Percentiles rank a stretch among this genome's conserved stretches.
phyloP scores from a whole-genome alignment of 768 basidiomycete species.

The Rickenella mellea region DNA sequence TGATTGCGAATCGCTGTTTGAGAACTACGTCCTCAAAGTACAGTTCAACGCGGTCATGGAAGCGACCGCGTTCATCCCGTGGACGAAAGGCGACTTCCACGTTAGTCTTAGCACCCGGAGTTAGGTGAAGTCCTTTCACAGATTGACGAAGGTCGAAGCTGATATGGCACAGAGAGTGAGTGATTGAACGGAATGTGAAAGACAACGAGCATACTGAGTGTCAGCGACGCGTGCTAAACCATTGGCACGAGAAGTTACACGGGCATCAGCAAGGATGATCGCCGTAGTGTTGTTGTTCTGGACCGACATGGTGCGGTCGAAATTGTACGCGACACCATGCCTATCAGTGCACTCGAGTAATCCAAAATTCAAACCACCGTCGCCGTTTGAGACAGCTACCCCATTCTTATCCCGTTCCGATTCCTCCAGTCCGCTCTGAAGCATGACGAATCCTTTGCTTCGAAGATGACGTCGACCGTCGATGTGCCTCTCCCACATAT shows the following conservation, averaged over 20 bases:
- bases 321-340: slow-evolving; percentile 5
- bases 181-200: slow-evolving; percentile 15
- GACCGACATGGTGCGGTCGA: slow-evolving; percentile 9
- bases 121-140: not conserved
- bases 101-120: not conserved
- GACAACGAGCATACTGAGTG: slow-evolving; percentile 8
- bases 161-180: slow-evolving; percentile 24
- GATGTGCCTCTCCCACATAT: too few relatives aligned
- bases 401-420: slow-evolving; percentile 49
- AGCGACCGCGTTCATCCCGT: too few relatives aligned
- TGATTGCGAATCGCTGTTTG: slow-evolving; percentile 37
- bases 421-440: slow-evolving; percentile 36
- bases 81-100: not conserved
- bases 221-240: slow-evolving; percentile 1
- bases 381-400: slow-evolving; percentile 29
- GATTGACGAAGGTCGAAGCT: slow-evolving; percentile 11
- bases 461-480: too few relatives aligned
- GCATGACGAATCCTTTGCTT: slow-evolving; percentile 28
- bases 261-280: slow-evolving; percentile 8
- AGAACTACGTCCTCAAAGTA: slow-evolving; percentile 37
- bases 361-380: slow-evolving; percentile 41
- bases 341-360: slow-evolving; percentile 33
- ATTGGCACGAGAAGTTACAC: slow-evolving; percentile 5
- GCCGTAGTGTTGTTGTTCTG: slow-evolving; percentile 4
- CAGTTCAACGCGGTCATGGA: slow-evolving; percentile 45